Percentiles rank a stretch among this genome's conserved stretches.
Evolutionary conservation across 768 basidiomycete species (phyloP).

Genomic region (Tylopilus intermedius): DNA sequence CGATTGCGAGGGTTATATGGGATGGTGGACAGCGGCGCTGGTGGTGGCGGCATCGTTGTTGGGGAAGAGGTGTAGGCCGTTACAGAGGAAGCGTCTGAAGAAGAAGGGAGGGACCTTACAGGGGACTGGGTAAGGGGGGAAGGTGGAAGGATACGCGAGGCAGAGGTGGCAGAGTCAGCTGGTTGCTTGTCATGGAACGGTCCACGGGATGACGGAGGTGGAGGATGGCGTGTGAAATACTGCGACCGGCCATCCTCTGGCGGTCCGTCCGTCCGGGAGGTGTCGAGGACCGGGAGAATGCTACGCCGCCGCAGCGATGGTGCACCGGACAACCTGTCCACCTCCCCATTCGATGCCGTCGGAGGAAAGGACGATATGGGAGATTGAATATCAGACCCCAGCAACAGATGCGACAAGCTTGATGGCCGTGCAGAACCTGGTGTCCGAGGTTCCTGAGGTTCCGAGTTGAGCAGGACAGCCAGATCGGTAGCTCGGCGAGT

Average conservation of each 20-base stretch:
- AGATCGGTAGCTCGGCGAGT: constrained; percentile 68
- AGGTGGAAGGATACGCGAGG: constrained; percentile 25
- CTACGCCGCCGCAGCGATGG: constrained; percentile 29
- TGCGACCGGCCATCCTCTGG: constrained; percentile 20
- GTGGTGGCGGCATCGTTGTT: constrained; percentile 25
- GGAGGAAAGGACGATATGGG: constrained; percentile 15
- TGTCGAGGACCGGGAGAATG: constrained; percentile 30
- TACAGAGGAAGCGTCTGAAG: constrained; percentile 24
- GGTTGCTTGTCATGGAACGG: constrained; percentile 19
- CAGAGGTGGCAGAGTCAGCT: constrained; percentile 20
- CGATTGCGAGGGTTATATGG: constrained; percentile 66
- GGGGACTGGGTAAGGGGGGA: constrained; percentile 29
- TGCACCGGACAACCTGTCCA: constrained; percentile 21
- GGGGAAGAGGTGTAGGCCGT: constrained; percentile 31
- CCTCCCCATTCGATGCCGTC: constrained; percentile 17
- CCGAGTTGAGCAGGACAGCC: constrained; percentile 70
- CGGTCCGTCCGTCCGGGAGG: constrained; percentile 26
- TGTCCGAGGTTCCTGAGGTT: constrained; percentile 38
- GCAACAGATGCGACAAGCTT: constrained; percentile 39
- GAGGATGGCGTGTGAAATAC: constrained; percentile 25
- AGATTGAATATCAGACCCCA: constrained; percentile 26
- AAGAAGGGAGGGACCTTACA: constrained; percentile 33
- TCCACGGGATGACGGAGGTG: constrained; percentile 17
- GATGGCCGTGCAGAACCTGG: constrained; percentile 38
- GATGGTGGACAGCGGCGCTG: constrained; percentile 30